phyloP scores from a whole-genome alignment of 192 early-diverging fungal genomes.

The Coemansia sp. region DNA sequence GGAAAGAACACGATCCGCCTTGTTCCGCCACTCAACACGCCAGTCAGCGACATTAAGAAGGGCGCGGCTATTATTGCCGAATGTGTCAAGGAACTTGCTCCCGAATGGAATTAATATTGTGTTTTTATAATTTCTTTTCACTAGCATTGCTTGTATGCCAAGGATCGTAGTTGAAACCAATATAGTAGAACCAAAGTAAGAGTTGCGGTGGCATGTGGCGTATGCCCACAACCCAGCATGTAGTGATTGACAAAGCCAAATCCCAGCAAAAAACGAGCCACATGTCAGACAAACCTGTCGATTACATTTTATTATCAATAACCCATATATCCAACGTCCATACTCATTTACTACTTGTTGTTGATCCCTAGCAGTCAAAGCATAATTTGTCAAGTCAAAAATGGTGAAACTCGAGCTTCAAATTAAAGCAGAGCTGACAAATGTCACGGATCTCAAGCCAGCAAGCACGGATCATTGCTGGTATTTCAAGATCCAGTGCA shows the following conservation, averaged over 20 bases:
- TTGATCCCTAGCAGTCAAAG: not conserved
- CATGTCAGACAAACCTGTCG: not conserved
- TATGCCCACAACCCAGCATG: not conserved
- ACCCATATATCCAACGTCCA: too few species aligned
- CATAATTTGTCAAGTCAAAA: not conserved
- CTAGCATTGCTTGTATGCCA: too few species aligned
- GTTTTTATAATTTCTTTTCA: not conserved
- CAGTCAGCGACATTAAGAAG: slow-evolving; percentile 73
- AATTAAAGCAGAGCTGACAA: slow-evolving; percentile 78
- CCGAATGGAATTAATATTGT: not conserved
- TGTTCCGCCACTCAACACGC: slow-evolving; percentile 85
- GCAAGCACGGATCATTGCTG: slow-evolving; percentile 55
- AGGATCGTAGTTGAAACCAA: not conserved
- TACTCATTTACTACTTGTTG: not conserved
- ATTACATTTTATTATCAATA: too few species aligned
- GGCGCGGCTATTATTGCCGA: slow-evolving; percentile 74
- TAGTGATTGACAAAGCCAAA: not conserved
- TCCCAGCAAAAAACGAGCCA: not conserved
- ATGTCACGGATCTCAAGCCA: slow-evolving; percentile 74
- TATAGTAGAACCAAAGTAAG: not conserved
- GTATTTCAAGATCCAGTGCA: slow-evolving; percentile 82
- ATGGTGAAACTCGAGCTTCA: slow-evolving; percentile 54
- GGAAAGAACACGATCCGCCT: slow-evolving; percentile 89
- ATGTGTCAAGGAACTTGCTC: slow-evolving; percentile 31
- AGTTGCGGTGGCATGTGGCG: not conserved